Conservation (phyloP, 2,329 filamentous ascomycete species). For the Ceratocystis destructans region DNA sequence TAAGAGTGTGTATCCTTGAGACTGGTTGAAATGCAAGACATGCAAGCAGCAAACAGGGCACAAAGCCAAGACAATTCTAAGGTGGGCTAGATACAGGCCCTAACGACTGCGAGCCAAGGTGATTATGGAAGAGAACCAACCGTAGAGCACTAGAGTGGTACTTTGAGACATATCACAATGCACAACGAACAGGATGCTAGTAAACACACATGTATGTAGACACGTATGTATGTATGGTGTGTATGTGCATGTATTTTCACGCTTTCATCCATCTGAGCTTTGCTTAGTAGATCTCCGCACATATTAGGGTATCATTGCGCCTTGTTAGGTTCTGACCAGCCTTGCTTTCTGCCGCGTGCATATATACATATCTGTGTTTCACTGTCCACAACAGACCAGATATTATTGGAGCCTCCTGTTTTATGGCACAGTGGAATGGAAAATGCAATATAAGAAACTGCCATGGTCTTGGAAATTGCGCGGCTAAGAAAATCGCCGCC, state of each 20-base stretch:
- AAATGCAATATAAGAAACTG: background rate
- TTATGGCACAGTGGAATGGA: background rate
- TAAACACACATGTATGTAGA: background rate
- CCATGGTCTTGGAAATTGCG: background rate
- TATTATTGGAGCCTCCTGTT: background rate
- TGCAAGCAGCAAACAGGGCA: constrained; percentile 1
- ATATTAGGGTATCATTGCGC: background rate
- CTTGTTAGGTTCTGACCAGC: constrained; percentile 3
- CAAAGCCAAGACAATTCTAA: constrained; percentile 2
- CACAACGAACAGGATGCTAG: background rate
- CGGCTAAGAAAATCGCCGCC: background rate
- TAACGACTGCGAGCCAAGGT: background rate
- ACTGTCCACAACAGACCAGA: background rate
- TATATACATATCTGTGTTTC: background rate
- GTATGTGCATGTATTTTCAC: background rate
- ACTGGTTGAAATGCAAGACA: constrained; percentile 2
- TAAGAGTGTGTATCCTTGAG: background rate
- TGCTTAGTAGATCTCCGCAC: background rate
- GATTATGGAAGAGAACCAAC: background rate
- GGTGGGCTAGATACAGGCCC: background rate
- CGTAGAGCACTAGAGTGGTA: background rate
- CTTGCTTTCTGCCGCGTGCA: background rate
- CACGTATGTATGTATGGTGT: background rate
- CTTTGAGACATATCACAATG: background rate
- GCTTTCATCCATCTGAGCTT: background rate